These are phyloP conservation scores for Yamadazyma olivae DNA, from an alignment of 805 yeast genomes.

Conservation along the genomic window DNA sequence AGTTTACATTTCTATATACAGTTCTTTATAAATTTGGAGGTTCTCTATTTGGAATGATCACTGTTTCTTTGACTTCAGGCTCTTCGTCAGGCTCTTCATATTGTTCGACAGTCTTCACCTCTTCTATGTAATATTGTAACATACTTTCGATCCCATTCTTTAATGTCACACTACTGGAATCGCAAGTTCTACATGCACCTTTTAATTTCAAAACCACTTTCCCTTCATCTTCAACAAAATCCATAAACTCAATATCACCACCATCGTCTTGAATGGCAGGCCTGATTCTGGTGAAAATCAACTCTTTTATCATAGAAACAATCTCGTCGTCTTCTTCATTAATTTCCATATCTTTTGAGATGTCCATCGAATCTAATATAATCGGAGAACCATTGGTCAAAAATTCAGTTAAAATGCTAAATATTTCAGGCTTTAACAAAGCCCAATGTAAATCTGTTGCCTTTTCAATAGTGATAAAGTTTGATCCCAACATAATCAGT, in stretches of 20 bases:
- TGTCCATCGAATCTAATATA: constrained; percentile 28
- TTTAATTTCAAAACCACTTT: constrained; percentile 55
- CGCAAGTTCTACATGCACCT: constrained; percentile 76
- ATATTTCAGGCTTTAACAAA: constrained; percentile 63
- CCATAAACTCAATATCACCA: constrained; percentile 68
- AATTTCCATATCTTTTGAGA: constrained; percentile 39
- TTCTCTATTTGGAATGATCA: too few relatives aligned
- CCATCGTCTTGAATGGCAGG: constrained; percentile 78
- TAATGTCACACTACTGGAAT: constrained; percentile 61
- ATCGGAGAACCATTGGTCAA: constrained; percentile 57
- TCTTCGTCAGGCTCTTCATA: constrained; percentile 30
- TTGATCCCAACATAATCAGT: constrained; percentile 75
- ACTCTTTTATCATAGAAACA: constrained; percentile 63
- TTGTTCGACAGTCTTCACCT: constrained; percentile 56
- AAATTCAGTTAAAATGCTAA: constrained; percentile 54
- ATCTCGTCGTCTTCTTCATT: constrained; percentile 66
- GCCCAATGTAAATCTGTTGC: constrained; percentile 53
- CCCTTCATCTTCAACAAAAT: constrained; percentile 52
- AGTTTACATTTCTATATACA: too few relatives aligned
- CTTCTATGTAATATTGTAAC: constrained; percentile 69
- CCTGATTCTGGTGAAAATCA: constrained; percentile 65
- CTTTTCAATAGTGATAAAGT: constrained; percentile 82
- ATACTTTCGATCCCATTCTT: constrained; percentile 68
- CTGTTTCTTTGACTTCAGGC: too few relatives aligned
- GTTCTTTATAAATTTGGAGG: too few relatives aligned